A percentile compares a stretch with the other conserved stretches of the same genome.
phyloP scores from a whole-genome alignment of 192 early-diverging fungal genomes.

The Paraglomus brasilianum region DNA sequence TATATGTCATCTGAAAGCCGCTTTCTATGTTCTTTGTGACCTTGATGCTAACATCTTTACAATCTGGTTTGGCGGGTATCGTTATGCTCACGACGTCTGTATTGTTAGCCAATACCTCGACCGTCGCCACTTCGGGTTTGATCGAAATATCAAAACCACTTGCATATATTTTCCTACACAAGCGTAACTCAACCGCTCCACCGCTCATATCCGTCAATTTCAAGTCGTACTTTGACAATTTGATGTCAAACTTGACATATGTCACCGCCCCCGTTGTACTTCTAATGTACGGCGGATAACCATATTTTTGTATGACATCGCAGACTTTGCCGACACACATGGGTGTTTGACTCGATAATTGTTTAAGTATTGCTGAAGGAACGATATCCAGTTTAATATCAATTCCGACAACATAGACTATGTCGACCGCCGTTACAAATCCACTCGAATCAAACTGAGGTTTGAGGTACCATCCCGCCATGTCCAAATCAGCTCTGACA shows the following conservation, averaged over 20 bases:
- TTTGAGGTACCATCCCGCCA: conserved; percentile 51
- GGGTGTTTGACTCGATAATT: conserved; percentile 46
- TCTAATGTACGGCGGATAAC: conserved; percentile 56
- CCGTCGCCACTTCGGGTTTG: conserved; percentile 40
- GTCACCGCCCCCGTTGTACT: conserved; percentile 46
- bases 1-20: neutral
- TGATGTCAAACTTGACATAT: conserved; percentile 41
- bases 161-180: conserved; percentile 41
- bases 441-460: conserved; percentile 47
- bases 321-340: conserved; percentile 43
- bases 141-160: conserved; percentile 47
- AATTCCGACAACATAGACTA: conserved; percentile 49
- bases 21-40: neutral
- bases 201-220: conserved; percentile 37
- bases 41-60: neutral
- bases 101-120: conserved; percentile 17
- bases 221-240: conserved; percentile 44
- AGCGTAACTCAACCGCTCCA: conserved; percentile 50
- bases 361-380: conserved; percentile 45
- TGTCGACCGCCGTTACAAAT: conserved; percentile 37
- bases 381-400: conserved; percentile 49
- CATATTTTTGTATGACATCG: conserved; percentile 44
- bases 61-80: neutral
- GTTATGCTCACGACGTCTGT: neutral
- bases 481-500: conserved; percentile 41